Evolutionary conservation across 2,329 filamentous ascomycete species (phyloP).

Genomic region (Cadophora sp.): DNA sequence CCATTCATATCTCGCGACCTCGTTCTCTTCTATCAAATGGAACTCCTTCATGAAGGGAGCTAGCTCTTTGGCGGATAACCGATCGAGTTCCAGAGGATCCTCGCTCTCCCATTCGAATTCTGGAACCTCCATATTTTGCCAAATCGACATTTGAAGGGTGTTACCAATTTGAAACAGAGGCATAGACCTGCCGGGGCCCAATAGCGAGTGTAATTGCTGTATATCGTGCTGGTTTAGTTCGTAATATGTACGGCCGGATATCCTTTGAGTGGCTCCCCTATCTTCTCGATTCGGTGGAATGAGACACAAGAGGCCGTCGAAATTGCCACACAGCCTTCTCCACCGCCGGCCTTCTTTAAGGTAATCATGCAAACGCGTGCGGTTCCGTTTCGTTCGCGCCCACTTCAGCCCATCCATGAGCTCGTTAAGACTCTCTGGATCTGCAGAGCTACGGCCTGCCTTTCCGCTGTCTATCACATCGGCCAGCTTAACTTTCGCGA

Average conservation of each 20-base stretch:
- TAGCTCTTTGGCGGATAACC: conserved; percentile 12
- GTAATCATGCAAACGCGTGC: conserved; percentile 16
- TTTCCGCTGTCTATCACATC: conserved; percentile 21
- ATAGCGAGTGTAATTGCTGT: conserved; percentile 17
- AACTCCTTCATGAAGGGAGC: conserved; percentile 19
- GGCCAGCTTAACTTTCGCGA: conserved; percentile 18
- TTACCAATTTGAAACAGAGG: conserved; percentile 18
- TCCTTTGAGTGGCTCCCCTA: conserved; percentile 11
- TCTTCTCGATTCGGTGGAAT: conserved; percentile 20
- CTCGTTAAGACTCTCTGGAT: conserved; percentile 17
- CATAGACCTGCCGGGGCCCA: conserved; percentile 16
- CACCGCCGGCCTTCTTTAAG: conserved; percentile 24
- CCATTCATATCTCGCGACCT: conserved; percentile 18
- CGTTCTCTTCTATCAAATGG: neutral
- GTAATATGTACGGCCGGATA: conserved; percentile 20
- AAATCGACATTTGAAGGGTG: conserved; percentile 21
- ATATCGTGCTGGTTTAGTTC: conserved; percentile 16
- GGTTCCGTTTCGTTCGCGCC: conserved; percentile 13
- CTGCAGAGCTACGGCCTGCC: conserved; percentile 12
- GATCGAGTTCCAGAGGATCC: conserved; percentile 18
- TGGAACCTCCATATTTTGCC: conserved; percentile 15
- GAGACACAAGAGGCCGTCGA: conserved; percentile 21
- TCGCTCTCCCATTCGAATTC: conserved; percentile 20
- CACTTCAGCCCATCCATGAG: conserved; percentile 21
- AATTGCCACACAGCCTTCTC: conserved; percentile 21